Conservation (phyloP, 2,329 filamentous ascomycete genomes). For the Fusarium foetens region DNA sequence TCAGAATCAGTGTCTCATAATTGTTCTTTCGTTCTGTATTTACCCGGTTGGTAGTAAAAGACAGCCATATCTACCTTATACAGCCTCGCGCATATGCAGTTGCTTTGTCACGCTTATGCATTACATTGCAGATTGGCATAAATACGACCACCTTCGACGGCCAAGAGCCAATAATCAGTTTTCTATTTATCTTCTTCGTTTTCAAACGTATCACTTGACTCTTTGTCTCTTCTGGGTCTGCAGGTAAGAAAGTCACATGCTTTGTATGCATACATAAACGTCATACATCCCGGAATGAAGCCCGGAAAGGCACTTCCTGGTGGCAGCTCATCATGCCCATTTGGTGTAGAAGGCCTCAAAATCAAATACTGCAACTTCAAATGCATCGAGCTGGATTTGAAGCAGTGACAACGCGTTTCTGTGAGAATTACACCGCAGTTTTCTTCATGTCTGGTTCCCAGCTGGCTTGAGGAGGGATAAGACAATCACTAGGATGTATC, state of each 20-base stretch:
- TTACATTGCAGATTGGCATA: background rate
- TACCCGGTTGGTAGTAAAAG: fast-evolving
- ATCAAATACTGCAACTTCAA: fast-evolving
- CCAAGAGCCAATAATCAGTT: background rate
- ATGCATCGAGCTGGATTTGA: background rate
- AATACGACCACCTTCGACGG: fast-evolving
- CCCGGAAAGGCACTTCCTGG: fast-evolving
- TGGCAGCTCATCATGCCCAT: fast-evolving
- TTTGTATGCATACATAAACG: background rate
- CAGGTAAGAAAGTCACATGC: background rate
- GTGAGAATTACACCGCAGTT: background rate
- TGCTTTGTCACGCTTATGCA: background rate
- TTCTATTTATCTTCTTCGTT: background rate
- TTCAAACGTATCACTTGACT: background rate
- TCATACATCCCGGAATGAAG: background rate
- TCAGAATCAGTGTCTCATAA: fast-evolving
- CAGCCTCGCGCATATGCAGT: background rate
- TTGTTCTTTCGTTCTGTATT: background rate
- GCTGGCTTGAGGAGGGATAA: fast-evolving
- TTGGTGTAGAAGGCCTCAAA: background rate
- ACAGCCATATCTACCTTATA: background rate
- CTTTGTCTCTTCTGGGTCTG: background rate
- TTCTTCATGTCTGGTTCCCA: background rate
- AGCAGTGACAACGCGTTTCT: background rate
- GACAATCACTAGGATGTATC: fast-evolving